These are phyloP conservation scores for Candida germanica DNA, from an alignment of 805 yeast genomes.

Conservation along the genomic window DNA sequence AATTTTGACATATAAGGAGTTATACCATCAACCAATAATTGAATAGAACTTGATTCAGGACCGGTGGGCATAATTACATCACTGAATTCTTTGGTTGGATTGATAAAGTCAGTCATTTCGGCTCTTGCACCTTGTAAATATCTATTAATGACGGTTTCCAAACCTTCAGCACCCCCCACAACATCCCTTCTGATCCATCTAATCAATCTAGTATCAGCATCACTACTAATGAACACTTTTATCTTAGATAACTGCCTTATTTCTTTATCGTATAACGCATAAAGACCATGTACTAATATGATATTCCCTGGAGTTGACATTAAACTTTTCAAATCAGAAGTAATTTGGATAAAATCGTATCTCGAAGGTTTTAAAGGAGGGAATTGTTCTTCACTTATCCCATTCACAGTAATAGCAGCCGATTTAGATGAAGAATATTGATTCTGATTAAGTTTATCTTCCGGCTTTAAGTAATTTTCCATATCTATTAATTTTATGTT, in stretches of 20 bases:
- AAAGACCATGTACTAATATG: slow-evolving; percentile 66
- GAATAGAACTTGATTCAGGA: slow-evolving; percentile 55
- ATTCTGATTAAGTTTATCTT: slow-evolving; percentile 17
- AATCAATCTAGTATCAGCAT: slow-evolving; percentile 80
- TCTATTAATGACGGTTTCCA: slow-evolving; percentile 37
- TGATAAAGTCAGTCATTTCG: slow-evolving; percentile 64
- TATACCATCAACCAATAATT: slow-evolving; percentile 64
- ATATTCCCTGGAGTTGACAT: slow-evolving; percentile 14
- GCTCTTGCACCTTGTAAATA: slow-evolving; percentile 59
- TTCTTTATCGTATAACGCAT: slow-evolving; percentile 66
- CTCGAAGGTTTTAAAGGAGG: slow-evolving; percentile 38
- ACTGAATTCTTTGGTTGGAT: slow-evolving; percentile 67
- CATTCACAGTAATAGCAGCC: slow-evolving; percentile 29
- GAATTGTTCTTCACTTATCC: slow-evolving; percentile 13
- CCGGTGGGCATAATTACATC: slow-evolving; percentile 76
- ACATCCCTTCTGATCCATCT: slow-evolving; percentile 63
- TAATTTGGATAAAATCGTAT: slow-evolving; percentile 32
- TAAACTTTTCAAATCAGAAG: slow-evolving; percentile 7
- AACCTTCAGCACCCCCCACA: slow-evolving; percentile 13
- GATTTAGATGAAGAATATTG: slow-evolving; percentile 20
- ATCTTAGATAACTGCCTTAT: slow-evolving; percentile 57
- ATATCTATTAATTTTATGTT: slow-evolving; percentile 43
- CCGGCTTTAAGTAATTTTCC: slow-evolving; percentile 31
- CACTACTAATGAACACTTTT: slow-evolving; percentile 76
- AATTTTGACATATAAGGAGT: slow-evolving; percentile 28